Base-by-base conservation (phyloP, 805 yeast species). In the Starmerella riodocensis region DNA sequence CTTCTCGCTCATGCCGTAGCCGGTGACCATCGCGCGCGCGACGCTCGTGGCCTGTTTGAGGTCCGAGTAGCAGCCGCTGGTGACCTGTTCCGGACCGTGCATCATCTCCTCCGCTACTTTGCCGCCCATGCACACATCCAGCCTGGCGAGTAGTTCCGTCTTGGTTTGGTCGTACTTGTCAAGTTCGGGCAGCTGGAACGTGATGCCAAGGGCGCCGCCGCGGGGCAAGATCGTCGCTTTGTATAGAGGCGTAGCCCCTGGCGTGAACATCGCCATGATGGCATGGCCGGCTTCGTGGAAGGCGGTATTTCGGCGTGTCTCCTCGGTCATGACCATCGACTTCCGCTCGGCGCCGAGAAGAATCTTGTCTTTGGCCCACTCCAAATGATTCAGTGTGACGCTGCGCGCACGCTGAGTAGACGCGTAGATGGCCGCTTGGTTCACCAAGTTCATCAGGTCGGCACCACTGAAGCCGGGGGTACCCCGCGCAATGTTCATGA, bases 201-300 rank as follows among this genome's bases (percentile, higher is more conserved):
- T 93, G 34, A 91, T 74, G 58, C 99, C 99, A 37, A 91, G 66
- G 0, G 98, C 98, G 50, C 94, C 68, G 32, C 99, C 99, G 56
- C 99, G 73, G 32, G 98, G 98, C 47, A 91, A 68, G 47, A 91
- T 86, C 0, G 99, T 91, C 4, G 97, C 97, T 62, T 91, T 91
- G 65, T 91, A 91, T 48, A 91, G 69, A 2, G 95, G 86, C 3
- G 94, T 85, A 3, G 98, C 96, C 16, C 93, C 95, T 13, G 78
- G 76, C 4, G 95, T 83, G 60, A 71, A 91, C 74, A 91, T 71
- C 9, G 98, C 97, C 81, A 88, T 85, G 42, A 91, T 83, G 4
- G 98, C 98, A 63, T 91, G 99, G 4, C 99, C 99, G 16, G 98
- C 99, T 65, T 91, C 99, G 63, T 91, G 99, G 60, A 77, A 91